These are phyloP conservation scores for Claviceps quebecensis DNA, from an alignment of 2,329 filamentous ascomycete genomes.

Conservation along the genomic window DNA sequence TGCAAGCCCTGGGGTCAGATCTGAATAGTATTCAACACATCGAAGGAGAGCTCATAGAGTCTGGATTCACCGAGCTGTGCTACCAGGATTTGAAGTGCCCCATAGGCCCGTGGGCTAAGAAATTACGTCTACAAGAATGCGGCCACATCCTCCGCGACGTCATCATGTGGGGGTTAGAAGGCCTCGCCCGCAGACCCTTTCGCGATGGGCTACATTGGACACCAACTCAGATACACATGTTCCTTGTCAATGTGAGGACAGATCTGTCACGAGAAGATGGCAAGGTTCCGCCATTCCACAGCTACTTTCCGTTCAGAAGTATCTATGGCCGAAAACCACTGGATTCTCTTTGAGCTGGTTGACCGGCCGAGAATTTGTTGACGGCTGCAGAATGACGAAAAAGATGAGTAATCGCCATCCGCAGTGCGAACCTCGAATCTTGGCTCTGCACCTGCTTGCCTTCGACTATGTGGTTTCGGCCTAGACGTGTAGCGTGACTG, in stretches of 20 bases:
- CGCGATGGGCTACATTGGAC: slow-evolving; percentile 27
- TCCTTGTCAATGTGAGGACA: slow-evolving; percentile 28
- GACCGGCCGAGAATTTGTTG: background rate
- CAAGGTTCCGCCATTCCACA: slow-evolving; percentile 21
- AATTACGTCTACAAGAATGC: slow-evolving; percentile 27
- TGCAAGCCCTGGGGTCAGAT: slow-evolving; percentile 28
- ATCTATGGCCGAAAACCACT: slow-evolving; percentile 26
- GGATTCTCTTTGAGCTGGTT: background rate
- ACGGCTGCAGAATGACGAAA: background rate
- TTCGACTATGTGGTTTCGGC: background rate
- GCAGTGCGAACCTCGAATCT: background rate
- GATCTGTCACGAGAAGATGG: slow-evolving; percentile 20
- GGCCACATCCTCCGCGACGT: slow-evolving; percentile 31
- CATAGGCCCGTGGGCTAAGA: slow-evolving; percentile 33
- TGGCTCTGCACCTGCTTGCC: background rate
- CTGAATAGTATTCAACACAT: slow-evolving; percentile 24
- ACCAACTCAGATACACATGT: slow-evolving; percentile 27
- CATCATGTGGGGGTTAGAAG: slow-evolving; percentile 25
- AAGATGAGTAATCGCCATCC: no score
- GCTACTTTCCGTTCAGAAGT: slow-evolving; percentile 26
- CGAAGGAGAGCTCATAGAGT: slow-evolving; percentile 20
- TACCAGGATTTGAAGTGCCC: slow-evolving; percentile 32
- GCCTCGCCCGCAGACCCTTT: slow-evolving; percentile 24
- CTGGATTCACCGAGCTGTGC: slow-evolving; percentile 28
- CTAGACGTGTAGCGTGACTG: no score